phyloP scores from a whole-genome alignment of 345 rosid genomes.

The Excoecaria cochinchinensis region DNA sequence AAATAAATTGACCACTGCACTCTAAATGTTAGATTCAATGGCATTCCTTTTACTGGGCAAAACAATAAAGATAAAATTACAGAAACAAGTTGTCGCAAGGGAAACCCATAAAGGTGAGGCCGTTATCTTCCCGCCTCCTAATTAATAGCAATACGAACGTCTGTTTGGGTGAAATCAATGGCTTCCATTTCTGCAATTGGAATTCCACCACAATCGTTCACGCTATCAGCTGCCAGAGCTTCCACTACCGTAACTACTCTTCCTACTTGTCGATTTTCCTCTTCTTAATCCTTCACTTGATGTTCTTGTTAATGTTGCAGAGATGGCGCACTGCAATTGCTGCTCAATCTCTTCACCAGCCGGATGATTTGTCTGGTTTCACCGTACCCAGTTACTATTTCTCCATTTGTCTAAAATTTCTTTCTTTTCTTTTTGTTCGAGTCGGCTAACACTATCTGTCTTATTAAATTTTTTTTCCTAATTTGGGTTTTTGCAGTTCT shows the following conservation, averaged over 20 bases:
- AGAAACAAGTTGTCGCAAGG: not conserved
- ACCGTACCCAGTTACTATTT: constrained; percentile 29
- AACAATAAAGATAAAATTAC: not conserved
- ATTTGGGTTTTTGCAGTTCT: constrained; percentile 28
- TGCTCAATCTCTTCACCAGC: constrained; percentile 26
- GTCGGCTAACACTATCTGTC: not conserved
- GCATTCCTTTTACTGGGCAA: too few species aligned
- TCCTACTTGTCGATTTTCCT: not conserved
- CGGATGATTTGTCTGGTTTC: constrained; percentile 17
- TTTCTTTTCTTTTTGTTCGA: not conserved
- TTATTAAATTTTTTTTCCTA: not conserved
- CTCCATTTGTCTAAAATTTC: not conserved
- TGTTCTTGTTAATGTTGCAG: constrained; percentile 31
- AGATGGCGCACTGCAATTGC: constrained; percentile 30
- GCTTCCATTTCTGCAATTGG: constrained; percentile 35
- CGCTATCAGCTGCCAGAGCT: not conserved
- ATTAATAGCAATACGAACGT: not conserved
- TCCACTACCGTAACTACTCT: not conserved
- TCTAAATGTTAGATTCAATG: too few species aligned
- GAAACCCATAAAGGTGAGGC: constrained; percentile 32
- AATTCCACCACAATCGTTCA: not conserved
- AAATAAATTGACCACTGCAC: too few species aligned
- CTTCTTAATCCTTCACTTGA: not conserved
- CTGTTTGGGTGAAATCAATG: constrained; percentile 33
- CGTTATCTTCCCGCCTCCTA: constrained; percentile 47